These are phyloP conservation scores for Geranium brycei DNA, from an alignment of 345 rosid genomes.

Conservation along the genomic window DNA sequence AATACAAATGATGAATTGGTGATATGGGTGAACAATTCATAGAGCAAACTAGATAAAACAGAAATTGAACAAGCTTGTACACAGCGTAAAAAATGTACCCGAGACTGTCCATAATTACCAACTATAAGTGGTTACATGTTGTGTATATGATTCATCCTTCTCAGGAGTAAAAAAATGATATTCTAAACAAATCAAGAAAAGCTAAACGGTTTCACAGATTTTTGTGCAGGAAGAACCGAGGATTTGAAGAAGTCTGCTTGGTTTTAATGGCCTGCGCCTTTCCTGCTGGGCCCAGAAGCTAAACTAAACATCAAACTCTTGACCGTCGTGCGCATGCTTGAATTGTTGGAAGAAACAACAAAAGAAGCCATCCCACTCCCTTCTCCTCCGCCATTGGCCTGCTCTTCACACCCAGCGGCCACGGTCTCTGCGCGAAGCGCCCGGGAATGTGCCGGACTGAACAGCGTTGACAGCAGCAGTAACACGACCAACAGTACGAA, in stretches of 20 bases:
- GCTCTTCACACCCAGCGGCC: too few species aligned
- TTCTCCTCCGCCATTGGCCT: too few species aligned
- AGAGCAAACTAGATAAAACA: background rate
- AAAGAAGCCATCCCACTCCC: background rate
- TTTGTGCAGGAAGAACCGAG: background rate
- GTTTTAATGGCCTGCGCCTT: slow-evolving; percentile 1
- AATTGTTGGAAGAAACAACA: background rate
- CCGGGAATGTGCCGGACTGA: background rate
- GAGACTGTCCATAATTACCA: background rate
- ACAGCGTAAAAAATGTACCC: background rate
- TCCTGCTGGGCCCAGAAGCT: slow-evolving; percentile 1
- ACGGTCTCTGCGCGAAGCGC: background rate
- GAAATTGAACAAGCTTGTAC: background rate
- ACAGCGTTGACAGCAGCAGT: background rate
- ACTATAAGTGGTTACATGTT: background rate
- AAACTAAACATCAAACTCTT: background rate
- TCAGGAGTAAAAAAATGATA: background rate
- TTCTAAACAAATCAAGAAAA: background rate
- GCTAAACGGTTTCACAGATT: too few species aligned
- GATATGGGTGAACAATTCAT: background rate
- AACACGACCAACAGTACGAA: background rate
- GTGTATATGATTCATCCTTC: background rate
- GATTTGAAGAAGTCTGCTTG: too few species aligned
- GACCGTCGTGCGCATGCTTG: background rate
- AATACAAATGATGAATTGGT: too few species aligned